Evolutionary conservation across 2,329 filamentous ascomycete species (phyloP).

Genomic region (Trichoderma guizhouense): DNA sequence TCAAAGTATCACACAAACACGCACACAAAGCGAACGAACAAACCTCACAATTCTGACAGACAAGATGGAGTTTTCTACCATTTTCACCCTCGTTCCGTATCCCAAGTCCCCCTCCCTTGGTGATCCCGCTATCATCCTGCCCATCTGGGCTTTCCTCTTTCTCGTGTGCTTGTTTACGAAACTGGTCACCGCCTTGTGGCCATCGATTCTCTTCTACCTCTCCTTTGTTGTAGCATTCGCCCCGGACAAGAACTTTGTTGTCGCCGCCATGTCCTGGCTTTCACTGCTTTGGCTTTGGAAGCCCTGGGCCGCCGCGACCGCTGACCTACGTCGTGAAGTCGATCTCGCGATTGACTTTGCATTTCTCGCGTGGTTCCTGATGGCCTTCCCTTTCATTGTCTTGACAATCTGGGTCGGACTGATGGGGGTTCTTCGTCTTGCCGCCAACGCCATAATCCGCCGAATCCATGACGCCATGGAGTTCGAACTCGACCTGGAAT

Average conservation of each 20-base stretch:
- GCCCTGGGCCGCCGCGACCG: conserved; percentile 8
- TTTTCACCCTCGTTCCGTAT: conserved; percentile 11
- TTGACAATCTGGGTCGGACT: neutral
- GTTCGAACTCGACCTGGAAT: conserved; percentile 12
- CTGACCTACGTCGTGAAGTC: conserved; percentile 11
- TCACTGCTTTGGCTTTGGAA: conserved; percentile 7
- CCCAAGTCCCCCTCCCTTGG: neutral
- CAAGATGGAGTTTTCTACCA: conserved; percentile 14
- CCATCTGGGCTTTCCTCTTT: neutral
- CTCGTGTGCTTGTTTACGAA: conserved; percentile 8
- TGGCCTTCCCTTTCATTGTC: conserved; percentile 12
- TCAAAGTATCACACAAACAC: neutral
- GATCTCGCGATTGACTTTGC: conserved; percentile 7
- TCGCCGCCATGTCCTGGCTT: conserved; percentile 13
- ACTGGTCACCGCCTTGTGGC: conserved; percentile 3
- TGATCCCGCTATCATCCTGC: neutral
- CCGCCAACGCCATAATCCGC: conserved; percentile 6
- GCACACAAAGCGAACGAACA: neutral
- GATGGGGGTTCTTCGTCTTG: conserved; percentile 5
- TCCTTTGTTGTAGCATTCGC: conserved; percentile 4
- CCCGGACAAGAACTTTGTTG: neutral
- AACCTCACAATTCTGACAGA: conserved; percentile 5
- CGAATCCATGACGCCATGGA: conserved; percentile 9
- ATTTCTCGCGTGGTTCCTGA: conserved; percentile 15
- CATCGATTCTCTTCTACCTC: conserved; percentile 9